These are phyloP conservation scores for Triticum urartu DNA, from an alignment of 176 grass and related monocot species.

Conservation along the genomic window DNA sequence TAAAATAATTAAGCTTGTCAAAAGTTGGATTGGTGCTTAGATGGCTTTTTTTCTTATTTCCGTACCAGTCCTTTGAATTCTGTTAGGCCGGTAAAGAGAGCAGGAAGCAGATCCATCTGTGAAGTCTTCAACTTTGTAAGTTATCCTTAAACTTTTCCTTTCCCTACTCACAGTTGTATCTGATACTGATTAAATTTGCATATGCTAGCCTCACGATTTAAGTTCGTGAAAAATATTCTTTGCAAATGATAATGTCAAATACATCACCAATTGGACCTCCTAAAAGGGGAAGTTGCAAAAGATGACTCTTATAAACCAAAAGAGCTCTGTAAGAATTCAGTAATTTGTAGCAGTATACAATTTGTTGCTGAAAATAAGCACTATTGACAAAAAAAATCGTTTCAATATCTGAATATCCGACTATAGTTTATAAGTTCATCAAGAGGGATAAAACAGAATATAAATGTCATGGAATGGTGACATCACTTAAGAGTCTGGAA, in stretches of 20 bases:
- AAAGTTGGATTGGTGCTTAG: background rate
- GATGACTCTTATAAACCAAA: background rate
- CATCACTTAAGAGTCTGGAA: background rate
- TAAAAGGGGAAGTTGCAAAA: conserved; percentile 11
- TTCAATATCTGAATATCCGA: background rate
- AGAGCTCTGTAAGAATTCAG: background rate
- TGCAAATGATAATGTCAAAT: background rate
- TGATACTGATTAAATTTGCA: conserved; percentile 5
- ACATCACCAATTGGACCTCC: background rate
- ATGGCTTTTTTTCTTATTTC: background rate
- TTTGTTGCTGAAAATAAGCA: background rate
- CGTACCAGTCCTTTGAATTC: background rate
- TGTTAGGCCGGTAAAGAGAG: background rate
- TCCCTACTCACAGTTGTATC: background rate
- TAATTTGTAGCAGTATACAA: background rate
- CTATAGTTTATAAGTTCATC: background rate
- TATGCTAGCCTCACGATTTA: background rate
- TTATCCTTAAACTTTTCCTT: conserved; percentile 3
- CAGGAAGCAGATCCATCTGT: background rate
- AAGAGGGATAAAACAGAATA: background rate
- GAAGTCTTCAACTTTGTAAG: background rate
- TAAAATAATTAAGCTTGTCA: background rate
- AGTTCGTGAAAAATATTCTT: background rate
- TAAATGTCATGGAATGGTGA: background rate
- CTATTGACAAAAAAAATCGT: background rate